A percentile compares a stretch with the other conserved stretches of the same genome.
Conservation (phyloP, 1,139 yeast species). For the Debaryomycetaceae sp. region DNA sequence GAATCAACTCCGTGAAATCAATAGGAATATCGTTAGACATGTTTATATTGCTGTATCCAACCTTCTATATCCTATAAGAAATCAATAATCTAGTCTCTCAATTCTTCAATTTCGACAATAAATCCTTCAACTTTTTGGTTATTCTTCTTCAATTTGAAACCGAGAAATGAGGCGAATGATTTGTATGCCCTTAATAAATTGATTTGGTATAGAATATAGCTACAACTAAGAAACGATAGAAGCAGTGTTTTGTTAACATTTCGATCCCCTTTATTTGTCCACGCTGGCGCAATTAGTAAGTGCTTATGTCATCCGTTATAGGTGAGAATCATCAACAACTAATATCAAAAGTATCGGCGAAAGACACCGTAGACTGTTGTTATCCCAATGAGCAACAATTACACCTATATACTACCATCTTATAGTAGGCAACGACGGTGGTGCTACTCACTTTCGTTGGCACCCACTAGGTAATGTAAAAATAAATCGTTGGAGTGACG, state of each 20-base stretch:
- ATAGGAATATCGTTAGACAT: constrained; percentile 74
- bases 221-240: not conserved
- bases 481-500: no score
- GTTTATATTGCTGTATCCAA: constrained; percentile 4
- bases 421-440: no score
- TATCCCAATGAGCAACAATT: no score
- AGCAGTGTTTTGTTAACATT: not conserved
- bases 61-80: constrained; percentile 1
- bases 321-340: no score
- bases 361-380: no score
- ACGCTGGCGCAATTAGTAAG: constrained; percentile 8
- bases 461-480: no score
- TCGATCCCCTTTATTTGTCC: constrained; percentile 10
- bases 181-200: not conserved
- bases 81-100: not conserved
- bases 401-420: no score
- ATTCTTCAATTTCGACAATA: not conserved
- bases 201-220: not conserved
- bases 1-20: constrained; percentile 93
- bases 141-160: not conserved
- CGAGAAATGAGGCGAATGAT: not conserved
- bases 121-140: not conserved
- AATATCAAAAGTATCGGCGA: no score
- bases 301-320: constrained; percentile 1
- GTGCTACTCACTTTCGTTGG: no score